phyloP scores from a whole-genome alignment of 805 yeast species.

The Schwanniomyces polymorphus region DNA sequence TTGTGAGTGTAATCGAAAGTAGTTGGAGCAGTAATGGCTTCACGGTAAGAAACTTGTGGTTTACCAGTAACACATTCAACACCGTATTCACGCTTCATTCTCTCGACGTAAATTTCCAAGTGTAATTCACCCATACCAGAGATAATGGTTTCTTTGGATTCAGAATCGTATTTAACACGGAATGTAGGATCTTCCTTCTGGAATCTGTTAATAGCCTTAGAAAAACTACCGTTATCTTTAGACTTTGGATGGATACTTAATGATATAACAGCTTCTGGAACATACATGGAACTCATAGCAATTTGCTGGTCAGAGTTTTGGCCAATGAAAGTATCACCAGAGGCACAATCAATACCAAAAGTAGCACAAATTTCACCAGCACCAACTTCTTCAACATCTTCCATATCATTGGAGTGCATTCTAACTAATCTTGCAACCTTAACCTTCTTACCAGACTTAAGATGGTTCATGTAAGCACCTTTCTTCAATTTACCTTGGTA shows the following conservation, averaged over 20 bases:
- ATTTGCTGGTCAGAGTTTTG: slow-evolving; percentile 61
- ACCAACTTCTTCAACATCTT: slow-evolving; percentile 91
- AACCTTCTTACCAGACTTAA: slow-evolving; percentile 88
- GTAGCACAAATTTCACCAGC: slow-evolving; percentile 99
- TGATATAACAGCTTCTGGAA: slow-evolving; percentile 98
- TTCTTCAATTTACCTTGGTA: slow-evolving; percentile 94
- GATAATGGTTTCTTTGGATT: slow-evolving; percentile 90
- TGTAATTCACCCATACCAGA: slow-evolving; percentile 99
- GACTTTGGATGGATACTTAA: slow-evolving; percentile 85
- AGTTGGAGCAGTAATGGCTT: slow-evolving; percentile 72
- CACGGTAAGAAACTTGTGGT: slow-evolving; percentile 98
- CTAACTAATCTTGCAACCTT: slow-evolving; percentile 93
- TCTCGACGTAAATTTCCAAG: slow-evolving; percentile 94
- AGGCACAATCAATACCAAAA: slow-evolving; percentile 97
- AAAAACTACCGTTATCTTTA: slow-evolving; percentile 82
- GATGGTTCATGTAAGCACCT: slow-evolving; percentile 85
- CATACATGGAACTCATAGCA: slow-evolving; percentile 97
- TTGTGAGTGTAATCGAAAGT: slow-evolving; percentile 93
- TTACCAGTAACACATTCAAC: slow-evolving; percentile 94
- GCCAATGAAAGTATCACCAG: slow-evolving; percentile 96
- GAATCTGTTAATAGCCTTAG: slow-evolving; percentile 95
- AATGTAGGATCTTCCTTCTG: slow-evolving; percentile 99
- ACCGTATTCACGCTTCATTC: slow-evolving; percentile 96
- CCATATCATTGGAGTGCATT: slow-evolving; percentile 99
- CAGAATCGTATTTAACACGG: slow-evolving; percentile 85